phyloP scores from a whole-genome alignment of 768 basidiomycete species.

The Agrocybe chaxingu region DNA sequence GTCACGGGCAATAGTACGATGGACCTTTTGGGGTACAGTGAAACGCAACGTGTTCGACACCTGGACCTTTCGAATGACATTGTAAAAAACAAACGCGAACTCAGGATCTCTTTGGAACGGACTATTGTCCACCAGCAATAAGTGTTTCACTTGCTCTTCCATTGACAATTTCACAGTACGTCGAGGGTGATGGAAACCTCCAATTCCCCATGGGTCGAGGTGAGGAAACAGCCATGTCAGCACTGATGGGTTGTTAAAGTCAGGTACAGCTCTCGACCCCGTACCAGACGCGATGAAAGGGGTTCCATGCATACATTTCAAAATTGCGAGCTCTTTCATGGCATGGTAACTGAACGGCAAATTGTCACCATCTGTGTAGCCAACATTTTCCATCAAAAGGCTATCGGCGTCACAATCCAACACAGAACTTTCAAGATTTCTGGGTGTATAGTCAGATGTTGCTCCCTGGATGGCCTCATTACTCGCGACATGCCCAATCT shows the following conservation, averaged over 20 bases:
- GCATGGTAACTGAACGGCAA: not conserved
- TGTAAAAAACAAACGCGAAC: conserved; percentile 12
- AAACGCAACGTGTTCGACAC: too few relatives aligned
- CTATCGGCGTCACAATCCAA: too few relatives aligned
- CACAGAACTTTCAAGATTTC: too few relatives aligned
- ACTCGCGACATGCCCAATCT: too few relatives aligned
- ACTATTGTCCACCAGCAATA: conserved; percentile 3
- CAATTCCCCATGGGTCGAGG: conserved; percentile 14
- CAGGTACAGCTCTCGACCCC: conserved; percentile 2
- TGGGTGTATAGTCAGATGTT: too few relatives aligned
- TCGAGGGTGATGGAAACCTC: conserved; percentile 11
- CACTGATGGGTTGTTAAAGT: conserved; percentile 7
- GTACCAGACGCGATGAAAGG: conserved; percentile 1
- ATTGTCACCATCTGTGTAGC: too few relatives aligned
- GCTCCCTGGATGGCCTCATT: too few relatives aligned
- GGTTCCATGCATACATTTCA: conserved; percentile 3
- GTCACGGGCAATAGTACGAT: too few relatives aligned
- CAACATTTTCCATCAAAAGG: too few relatives aligned
- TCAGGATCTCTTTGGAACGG: conserved; percentile 10
- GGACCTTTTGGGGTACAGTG: too few relatives aligned
- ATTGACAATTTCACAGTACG: not conserved
- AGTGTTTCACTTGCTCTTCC: conserved; percentile 11
- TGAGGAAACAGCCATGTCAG: conserved; percentile 12
- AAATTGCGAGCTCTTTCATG: conserved; percentile 6
- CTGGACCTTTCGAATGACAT: conserved; percentile 6